These are phyloP conservation scores for Psilocybe subaeruginosa DNA, from an alignment of 768 basidiomycete genomes.

Conservation along the genomic window DNA sequence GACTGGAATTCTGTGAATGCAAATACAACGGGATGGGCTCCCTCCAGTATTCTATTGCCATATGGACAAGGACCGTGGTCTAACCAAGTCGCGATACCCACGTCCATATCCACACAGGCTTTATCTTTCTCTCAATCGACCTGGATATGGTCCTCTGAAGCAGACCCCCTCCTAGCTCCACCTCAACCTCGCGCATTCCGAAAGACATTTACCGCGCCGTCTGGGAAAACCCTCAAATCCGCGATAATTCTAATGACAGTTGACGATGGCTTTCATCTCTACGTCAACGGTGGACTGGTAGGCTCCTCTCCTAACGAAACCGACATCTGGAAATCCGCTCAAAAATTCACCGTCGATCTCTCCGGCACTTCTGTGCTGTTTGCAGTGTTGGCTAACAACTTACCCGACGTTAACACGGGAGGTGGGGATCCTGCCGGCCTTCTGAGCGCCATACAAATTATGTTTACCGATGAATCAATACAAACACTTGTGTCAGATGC, in stretches of 20 bases:
- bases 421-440: constrained; percentile 27
- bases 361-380: constrained; percentile 21
- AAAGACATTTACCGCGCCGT: constrained; percentile 22
- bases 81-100: constrained; percentile 22
- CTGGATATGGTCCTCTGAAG: constrained; percentile 32
- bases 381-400: constrained; percentile 25
- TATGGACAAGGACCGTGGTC: constrained; percentile 32
- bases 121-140: constrained; percentile 23
- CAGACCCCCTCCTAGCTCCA: constrained; percentile 19
- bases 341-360: constrained; percentile 22
- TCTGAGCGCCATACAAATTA: constrained; percentile 22
- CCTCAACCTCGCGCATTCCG: constrained; percentile 31
- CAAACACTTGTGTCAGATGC: constrained; percentile 22
- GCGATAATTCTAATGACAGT: constrained; percentile 27
- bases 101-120: constrained; percentile 10
- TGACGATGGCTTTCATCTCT: constrained; percentile 31
- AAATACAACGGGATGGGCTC: constrained; percentile 26
- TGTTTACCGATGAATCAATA: constrained; percentile 25
- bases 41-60: constrained; percentile 17
- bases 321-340: constrained; percentile 26
- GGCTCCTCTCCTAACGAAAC: constrained; percentile 20
- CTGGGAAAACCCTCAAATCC: constrained; percentile 23
- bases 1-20: constrained; percentile 27
- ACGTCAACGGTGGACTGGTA: constrained; percentile 26
- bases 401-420: constrained; percentile 19